Evolutionary conservation across 2,329 filamentous ascomycete species (phyloP).

Genomic region (Fusarium guadeloupense): DNA sequence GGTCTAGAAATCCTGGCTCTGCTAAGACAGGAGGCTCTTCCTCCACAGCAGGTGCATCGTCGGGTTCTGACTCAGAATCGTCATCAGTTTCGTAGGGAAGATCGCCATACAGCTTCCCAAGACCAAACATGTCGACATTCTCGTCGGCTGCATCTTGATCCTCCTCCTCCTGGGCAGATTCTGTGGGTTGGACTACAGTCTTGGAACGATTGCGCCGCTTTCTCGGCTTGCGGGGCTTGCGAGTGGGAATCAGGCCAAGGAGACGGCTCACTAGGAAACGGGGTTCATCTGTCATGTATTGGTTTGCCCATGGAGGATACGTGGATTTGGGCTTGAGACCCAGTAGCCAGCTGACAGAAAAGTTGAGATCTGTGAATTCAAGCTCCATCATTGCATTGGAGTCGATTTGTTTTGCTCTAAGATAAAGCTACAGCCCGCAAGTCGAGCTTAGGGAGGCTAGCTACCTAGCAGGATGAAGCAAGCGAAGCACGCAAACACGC

Average conservation of each 20-base stretch:
- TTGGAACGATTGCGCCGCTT: constrained; percentile 34
- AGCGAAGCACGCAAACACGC: constrained; percentile 1
- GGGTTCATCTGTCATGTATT: constrained; percentile 41
- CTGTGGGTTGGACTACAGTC: constrained; percentile 16
- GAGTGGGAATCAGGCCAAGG: constrained; percentile 41
- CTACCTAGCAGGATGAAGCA: constrained; percentile 21
- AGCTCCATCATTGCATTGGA: constrained; percentile 41
- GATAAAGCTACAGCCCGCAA: constrained; percentile 30
- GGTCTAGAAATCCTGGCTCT: constrained; percentile 41
- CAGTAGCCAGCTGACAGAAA: constrained; percentile 45
- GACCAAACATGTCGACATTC: constrained; percentile 27
- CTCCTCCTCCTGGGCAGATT: constrained; percentile 16
- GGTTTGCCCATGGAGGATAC: constrained; percentile 39
- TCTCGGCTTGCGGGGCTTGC: constrained; percentile 32
- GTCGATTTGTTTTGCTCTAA: constrained; percentile 32
- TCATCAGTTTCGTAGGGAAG: constrained; percentile 33
- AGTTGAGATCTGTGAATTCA: constrained; percentile 41
- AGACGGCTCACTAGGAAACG: constrained; percentile 45
- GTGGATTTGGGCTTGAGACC: constrained; percentile 41
- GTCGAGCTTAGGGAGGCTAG: constrained; percentile 16
- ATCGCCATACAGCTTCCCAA: constrained; percentile 40
- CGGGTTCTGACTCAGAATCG: constrained; percentile 35
- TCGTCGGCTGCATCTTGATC: constrained; percentile 25
- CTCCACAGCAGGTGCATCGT: constrained; percentile 26
- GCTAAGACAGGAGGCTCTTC: constrained; percentile 38